Percentiles rank a stretch among this genome's conserved stretches.
Conservation (phyloP, 352 stramenopile genomes). For the Discostella stelligera region DNA sequence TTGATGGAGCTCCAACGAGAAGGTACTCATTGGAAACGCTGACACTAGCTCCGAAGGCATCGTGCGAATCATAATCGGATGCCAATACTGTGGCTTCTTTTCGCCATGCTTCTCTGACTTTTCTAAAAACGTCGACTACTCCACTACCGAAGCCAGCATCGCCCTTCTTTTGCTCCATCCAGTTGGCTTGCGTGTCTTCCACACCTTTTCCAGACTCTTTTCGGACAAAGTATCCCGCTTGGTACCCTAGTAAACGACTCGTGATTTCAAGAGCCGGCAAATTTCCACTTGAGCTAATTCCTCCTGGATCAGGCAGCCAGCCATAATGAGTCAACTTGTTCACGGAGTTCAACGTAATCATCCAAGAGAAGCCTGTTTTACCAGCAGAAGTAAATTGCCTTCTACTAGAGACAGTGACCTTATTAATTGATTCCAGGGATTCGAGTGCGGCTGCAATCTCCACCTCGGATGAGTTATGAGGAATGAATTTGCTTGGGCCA, state of each 20-base stretch:
- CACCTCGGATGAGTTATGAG: conserved; percentile 51
- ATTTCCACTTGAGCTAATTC: conserved; percentile 50
- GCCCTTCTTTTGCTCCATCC: conserved; percentile 59
- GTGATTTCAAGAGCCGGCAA: conserved; percentile 49
- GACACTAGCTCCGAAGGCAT: conserved; percentile 57
- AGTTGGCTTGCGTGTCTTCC: conserved; percentile 62
- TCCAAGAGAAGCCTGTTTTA: conserved; percentile 58
- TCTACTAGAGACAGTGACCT: conserved; percentile 52
- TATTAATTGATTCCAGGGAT: conserved; percentile 64
- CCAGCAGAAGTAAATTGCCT: conserved; percentile 38
- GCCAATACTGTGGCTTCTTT: conserved; percentile 56
- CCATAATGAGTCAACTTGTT: conserved; percentile 59
- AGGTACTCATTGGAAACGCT: conserved; percentile 46
- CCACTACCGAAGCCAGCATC: conserved; percentile 49
- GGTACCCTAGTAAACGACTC: conserved; percentile 58
- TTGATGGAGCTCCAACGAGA: conserved; percentile 62
- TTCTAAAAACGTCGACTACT: conserved; percentile 46
- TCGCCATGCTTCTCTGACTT: conserved; percentile 51
- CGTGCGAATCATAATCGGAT: conserved; percentile 53
- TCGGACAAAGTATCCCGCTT: conserved; percentile 47
- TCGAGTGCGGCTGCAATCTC: conserved; percentile 52
- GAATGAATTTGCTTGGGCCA: conserved; percentile 42
- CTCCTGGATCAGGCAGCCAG: conserved; percentile 53
- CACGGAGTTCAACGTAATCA: conserved; percentile 65
- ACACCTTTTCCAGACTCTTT: conserved; percentile 52